Percentiles rank a stretch among this genome's conserved stretches.
Conservation (phyloP, 305 asterid genomes). For the Striga hermonthica region DNA sequence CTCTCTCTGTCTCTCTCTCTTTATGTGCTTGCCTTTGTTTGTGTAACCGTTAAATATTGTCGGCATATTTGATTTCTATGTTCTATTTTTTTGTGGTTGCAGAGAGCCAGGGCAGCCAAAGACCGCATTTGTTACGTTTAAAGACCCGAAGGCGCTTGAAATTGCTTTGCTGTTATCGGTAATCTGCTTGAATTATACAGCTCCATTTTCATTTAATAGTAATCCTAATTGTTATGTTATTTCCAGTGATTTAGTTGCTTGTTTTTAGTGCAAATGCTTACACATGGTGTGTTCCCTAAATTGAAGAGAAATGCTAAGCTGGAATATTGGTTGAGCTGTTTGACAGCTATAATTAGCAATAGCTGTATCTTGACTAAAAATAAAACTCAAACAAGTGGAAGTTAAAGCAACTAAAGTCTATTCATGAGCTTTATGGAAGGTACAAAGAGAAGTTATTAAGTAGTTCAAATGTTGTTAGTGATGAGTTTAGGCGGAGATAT, state of each 20-base stretch:
- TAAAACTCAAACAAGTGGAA: neutral
- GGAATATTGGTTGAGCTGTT: conserved; percentile 19
- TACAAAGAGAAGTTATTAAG: neutral
- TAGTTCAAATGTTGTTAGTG: neutral
- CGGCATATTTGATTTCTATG: neutral
- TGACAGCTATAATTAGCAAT: conserved; percentile 1
- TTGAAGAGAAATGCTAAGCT: neutral
- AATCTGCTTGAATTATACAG: conserved; percentile 15
- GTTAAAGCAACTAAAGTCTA: neutral
- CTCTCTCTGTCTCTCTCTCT: neutral
- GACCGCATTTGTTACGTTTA: conserved; percentile 72
- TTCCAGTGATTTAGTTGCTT: neutral
- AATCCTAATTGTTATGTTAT: neutral
- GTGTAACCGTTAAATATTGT: neutral
- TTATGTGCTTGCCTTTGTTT: neutral
- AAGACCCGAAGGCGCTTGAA: conserved; percentile 77
- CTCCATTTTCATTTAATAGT: neutral
- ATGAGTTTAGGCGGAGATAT: neutral
- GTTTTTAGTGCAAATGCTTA: neutral
- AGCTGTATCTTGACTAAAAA: neutral
- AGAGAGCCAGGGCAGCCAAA: conserved; percentile 52
- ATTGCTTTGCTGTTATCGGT: conserved; percentile 78
- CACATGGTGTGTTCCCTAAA: neutral
- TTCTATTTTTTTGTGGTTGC: conserved; percentile 29
- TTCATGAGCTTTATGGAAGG: neutral